Conservation (phyloP, 2,329 filamentous ascomycete species). For the Claviceps humidiphila region DNA sequence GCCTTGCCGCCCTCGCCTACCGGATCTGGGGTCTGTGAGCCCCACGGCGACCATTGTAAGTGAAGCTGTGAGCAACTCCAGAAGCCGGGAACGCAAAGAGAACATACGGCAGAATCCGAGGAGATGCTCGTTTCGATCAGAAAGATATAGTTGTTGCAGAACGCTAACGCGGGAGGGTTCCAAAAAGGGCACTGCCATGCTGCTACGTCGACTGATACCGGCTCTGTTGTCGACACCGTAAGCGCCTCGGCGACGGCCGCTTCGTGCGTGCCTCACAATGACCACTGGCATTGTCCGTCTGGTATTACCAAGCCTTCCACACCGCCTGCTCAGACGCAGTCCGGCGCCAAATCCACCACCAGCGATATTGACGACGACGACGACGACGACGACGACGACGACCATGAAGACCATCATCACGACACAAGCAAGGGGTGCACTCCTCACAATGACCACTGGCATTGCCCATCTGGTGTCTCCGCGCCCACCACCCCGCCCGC, state of each 20-base stretch:
- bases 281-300: conserved; percentile 9
- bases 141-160: not conserved
- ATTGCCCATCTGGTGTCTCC: conserved; percentile 6
- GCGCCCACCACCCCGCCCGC: conserved; percentile 7
- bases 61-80: not conserved
- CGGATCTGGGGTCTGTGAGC: conserved; percentile 7
- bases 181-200: conserved; percentile 9
- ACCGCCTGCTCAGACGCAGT: conserved; percentile 5
- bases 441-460: conserved; percentile 9
- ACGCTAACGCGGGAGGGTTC: not conserved
- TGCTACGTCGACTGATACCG: not conserved
- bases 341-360: not conserved
- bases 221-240: not conserved
- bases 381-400: conserved; percentile 1
- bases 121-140: too few species aligned
- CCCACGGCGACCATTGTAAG: conserved; percentile 9
- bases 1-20: conserved; percentile 11
- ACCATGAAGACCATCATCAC: not conserved
- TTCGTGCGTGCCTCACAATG: conserved; percentile 5
- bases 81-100: too few species aligned
- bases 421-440: not conserved
- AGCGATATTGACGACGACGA: not conserved
- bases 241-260: conserved; percentile 1
- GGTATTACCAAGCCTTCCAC: conserved; percentile 7
- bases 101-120: too few species aligned